phyloP scores from a whole-genome alignment of 169 alveolate species.

The Eimeria falciformis region DNA sequence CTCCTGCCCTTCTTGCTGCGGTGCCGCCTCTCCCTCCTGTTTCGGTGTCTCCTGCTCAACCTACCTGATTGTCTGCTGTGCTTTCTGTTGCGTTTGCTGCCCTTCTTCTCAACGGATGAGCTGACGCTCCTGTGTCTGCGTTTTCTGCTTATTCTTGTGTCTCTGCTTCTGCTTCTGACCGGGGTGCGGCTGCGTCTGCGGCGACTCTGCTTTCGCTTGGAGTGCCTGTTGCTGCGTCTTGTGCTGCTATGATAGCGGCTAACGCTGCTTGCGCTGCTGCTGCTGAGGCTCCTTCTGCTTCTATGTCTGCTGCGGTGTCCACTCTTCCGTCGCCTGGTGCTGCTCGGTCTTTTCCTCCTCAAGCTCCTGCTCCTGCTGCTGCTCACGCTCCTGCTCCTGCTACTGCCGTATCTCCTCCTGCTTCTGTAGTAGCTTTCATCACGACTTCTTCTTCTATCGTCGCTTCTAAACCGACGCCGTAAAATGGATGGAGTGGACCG shows the following conservation, averaged over 20 bases:
- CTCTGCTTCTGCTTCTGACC: slow-evolving; percentile 44
- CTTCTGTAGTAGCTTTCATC: slow-evolving; percentile 43
- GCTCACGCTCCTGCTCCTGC: slow-evolving; percentile 57
- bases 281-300: not conserved
- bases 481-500: slow-evolving; percentile 62
- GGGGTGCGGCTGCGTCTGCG: slow-evolving; percentile 57
- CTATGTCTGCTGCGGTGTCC: not conserved
- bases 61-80: slow-evolving; percentile 6
- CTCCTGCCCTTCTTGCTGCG: not conserved
- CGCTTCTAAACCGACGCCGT: slow-evolving; percentile 62
- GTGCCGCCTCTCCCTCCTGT: not conserved
- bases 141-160: slow-evolving; percentile 9
- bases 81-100: slow-evolving; percentile 46
- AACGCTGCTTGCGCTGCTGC: slow-evolving; percentile 8
- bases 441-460: slow-evolving; percentile 55
- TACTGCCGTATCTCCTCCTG: slow-evolving; percentile 55
- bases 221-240: slow-evolving; percentile 52
- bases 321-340: not conserved
- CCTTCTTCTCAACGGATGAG: not conserved
- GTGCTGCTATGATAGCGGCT: slow-evolving; percentile 38
- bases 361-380: slow-evolving; percentile 47
- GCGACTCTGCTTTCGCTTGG: slow-evolving; percentile 33
- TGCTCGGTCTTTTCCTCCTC: slow-evolving; percentile 21
- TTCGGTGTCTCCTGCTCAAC: not conserved
- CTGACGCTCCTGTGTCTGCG: slow-evolving; percentile 59